Evolutionary conservation across 257 asterid species (phyloP).

Genomic region (Osmanthus fragrans): DNA sequence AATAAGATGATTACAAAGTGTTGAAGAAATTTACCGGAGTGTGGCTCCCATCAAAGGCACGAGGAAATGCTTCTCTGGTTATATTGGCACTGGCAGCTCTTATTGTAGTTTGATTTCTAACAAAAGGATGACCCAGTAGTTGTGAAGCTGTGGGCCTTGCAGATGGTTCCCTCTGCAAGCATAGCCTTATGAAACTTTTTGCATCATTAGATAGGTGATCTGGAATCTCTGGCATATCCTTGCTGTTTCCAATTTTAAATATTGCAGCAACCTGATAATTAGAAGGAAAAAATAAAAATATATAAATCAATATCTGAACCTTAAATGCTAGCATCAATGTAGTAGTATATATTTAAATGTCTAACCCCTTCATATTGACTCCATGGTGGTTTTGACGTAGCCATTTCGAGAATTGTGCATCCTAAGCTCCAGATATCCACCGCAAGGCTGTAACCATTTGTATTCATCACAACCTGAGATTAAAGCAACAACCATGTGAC

Average conservation of each 20-base stretch:
- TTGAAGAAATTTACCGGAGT: slow-evolving; percentile 60
- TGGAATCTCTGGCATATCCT: slow-evolving; percentile 91
- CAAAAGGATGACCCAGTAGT: slow-evolving; percentile 78
- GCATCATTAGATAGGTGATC: slow-evolving; percentile 78
- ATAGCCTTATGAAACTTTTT: slow-evolving; percentile 65
- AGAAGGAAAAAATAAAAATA: neutral
- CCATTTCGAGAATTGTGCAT: slow-evolving; percentile 97
- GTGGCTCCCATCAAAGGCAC: slow-evolving; percentile 82
- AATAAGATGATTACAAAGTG: slow-evolving; percentile 1
- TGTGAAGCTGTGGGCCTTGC: slow-evolving; percentile 71
- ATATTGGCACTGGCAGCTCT: slow-evolving; percentile 53
- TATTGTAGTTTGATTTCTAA: slow-evolving; percentile 65
- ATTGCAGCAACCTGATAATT: slow-evolving; percentile 88
- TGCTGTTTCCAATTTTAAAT: slow-evolving; percentile 96
- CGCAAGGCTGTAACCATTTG: slow-evolving; percentile 75
- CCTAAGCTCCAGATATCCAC: slow-evolving; percentile 99
- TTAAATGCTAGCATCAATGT: slow-evolving; percentile 3
- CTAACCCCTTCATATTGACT: slow-evolving; percentile 96
- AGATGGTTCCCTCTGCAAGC: slow-evolving; percentile 30
- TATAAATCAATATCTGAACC: neutral
- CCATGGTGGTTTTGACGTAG: slow-evolving; percentile 45
- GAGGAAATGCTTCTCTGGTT: slow-evolving; percentile 75
- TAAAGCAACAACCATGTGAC: slow-evolving; percentile 57
- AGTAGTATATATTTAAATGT: slow-evolving; percentile 17
- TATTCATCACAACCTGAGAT: slow-evolving; percentile 77